Evolutionary conservation across 495 filamentous ascomycete species (phyloP), one percentile per base, ranked within the genome.

Genomic region (Pseudotulostoma volvatum): DNA sequence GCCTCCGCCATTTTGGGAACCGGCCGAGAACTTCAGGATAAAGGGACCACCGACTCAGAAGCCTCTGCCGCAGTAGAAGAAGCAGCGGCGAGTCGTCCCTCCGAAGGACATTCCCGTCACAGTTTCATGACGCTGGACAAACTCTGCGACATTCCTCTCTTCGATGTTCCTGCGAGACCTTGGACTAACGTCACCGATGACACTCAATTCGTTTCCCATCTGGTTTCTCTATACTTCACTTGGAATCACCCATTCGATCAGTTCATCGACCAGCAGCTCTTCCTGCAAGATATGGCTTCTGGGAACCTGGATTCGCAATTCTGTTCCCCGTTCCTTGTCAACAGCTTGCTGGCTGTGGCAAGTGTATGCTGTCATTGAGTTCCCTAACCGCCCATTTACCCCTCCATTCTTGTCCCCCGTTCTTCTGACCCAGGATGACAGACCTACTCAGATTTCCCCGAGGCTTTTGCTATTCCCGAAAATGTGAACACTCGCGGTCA

Each of bases 311-410:
- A 47, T 3, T 50, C 46, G 1, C 38, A 33, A 16, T 63, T 60
- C 35, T 68, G 61, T 47, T 63, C 64, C 2, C 48, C 61, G 0
- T 52, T 64, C 32, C 53, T 68, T 7, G 60, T 68, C 16, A 66
- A 68, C 34, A 47, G 46, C n/a, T 51, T 68, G 35, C 53, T 63
- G 19, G 54, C 59, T 7, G 43, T 50, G 9, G 56, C 58, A 21
- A 57, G 56, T 41, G 56, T 62, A 38, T 28, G 23, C 5, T 28
- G 23, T 11, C 23, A 28, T 28, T 5, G 11, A 11, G 5, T 28
- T 28, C 23, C n/a, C n/a, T n/a, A n/a, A n/a, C n/a, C n/a, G n/a
- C n/a, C n/a, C n/a, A n/a, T n/a, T n/a, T n/a, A n/a, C n/a, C n/a
- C n/a, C 14, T 41, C 33, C 21, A 47, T 58, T 51, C 33, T 14